Base-by-base conservation (phyloP, 2,329 filamentous ascomycete genomes). In the Hymenotorrendiella dingleyae region DNA sequence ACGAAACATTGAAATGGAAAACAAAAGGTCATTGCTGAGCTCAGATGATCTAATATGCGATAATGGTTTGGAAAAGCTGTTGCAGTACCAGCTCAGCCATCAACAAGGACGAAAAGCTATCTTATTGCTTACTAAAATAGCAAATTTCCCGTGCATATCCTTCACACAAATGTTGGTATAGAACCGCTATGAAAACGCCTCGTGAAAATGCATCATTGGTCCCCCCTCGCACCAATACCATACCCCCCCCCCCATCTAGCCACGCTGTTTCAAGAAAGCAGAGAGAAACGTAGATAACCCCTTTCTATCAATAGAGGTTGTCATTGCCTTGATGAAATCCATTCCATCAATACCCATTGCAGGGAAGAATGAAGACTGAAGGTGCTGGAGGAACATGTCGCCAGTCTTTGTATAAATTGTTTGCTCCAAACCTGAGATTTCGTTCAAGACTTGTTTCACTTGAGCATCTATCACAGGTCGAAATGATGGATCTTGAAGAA, bases 361-460 rank as follows among this genome's bases (percentile, higher is more conserved):
- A 0, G 78, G 72, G 53, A 90, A 78, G 44, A 89, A 74, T 2
- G 70, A 69, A 12, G 70, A 68, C 53, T 80, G 78, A 35, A 91
- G 64, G 56, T 85, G 76, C 47, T 77, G 74, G 19, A 91, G 74
- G 62, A 95, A 97, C 43, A 79, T 74, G 39, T 85, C 78, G 20
- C 93, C 93, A 10, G 87, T 91, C 69, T 97, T 97, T 54, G 78
- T 74, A 61, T 96, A 91, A 49, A 98, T 93, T 26, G 78, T 83
- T 65, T 93, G 88, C 65, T 98, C 89, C 46, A 98, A 67, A 3
- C 75, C 78, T 3, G 89, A 89, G 49, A 94, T 88, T 68, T 98
- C 93, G 42, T 80, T 82, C 28, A 98, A 75, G 1, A 96, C 86
- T 63, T 90, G 84, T 62, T 85, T 86, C 24, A 86, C 86, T 67